Conservation (phyloP, 106 monocot species). For the Dioscorea alata region DNA sequence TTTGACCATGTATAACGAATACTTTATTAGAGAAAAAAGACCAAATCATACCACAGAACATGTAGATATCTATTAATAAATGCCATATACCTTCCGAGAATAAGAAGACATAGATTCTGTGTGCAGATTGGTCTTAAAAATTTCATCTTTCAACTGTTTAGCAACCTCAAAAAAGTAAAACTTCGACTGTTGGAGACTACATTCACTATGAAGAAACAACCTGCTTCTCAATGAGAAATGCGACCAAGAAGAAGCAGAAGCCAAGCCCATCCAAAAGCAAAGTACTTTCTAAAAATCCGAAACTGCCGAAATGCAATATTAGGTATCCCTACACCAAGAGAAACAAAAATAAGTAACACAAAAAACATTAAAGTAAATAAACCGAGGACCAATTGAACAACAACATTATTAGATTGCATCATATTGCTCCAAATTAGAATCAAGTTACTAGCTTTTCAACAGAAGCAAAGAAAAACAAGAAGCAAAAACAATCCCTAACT, state of each 20-base stretch:
- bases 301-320: too few species aligned
- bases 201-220: constrained; percentile 4
- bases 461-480: too few species aligned
- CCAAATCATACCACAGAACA: neutral
- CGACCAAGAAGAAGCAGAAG: constrained; percentile 6
- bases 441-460: too few species aligned
- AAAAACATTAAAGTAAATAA: too few species aligned
- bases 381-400: too few species aligned
- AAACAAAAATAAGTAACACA: too few species aligned
- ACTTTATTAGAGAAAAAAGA: neutral
- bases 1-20: neutral
- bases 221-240: constrained; percentile 7
- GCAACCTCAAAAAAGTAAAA: neutral
- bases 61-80: neutral
- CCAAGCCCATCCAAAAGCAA: constrained; percentile 1
- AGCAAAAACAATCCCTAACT: too few species aligned
- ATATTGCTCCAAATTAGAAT: too few species aligned
- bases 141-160: neutral
- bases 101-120: constrained; percentile 1
- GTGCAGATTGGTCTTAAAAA: neutral
- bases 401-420: too few species aligned
- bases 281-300: too few species aligned
- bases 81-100: constrained; percentile 13
- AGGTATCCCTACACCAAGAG: too few species aligned
- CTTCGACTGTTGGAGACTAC: neutral